phyloP scores from a whole-genome alignment of 305 asterid species.

The Fraxinus albicans region DNA sequence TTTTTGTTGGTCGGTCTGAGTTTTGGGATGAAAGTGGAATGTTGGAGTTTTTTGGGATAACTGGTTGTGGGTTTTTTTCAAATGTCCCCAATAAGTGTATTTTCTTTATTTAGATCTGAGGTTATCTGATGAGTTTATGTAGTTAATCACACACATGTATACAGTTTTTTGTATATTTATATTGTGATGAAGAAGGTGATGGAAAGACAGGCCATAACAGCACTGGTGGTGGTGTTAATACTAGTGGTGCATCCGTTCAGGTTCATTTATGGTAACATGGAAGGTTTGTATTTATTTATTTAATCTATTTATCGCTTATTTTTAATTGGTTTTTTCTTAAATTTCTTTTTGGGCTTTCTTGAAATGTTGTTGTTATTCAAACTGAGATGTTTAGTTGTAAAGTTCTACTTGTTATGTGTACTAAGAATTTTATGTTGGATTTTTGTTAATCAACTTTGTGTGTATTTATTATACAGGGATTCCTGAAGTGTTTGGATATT shows the following conservation, averaged over 20 bases:
- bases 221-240: slow-evolving; percentile 53
- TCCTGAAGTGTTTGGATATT: neutral
- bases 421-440: neutral
- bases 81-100: neutral
- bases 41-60: slow-evolving; percentile 24
- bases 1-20: neutral
- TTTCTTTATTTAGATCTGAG: slow-evolving; percentile 51
- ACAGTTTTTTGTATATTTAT: slow-evolving; percentile 24
- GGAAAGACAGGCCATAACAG: slow-evolving; percentile 46
- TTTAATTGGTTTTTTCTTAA: neutral
- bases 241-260: slow-evolving; percentile 48
- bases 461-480: neutral
- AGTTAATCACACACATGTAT: slow-evolving; percentile 7
- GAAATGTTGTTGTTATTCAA: neutral
- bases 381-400: slow-evolving; percentile 8
- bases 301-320: neutral
- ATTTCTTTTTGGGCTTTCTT: slow-evolving; percentile 15
- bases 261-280: slow-evolving; percentile 76
- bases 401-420: neutral
- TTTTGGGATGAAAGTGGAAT: slow-evolving; percentile 23
- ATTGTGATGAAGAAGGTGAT: slow-evolving; percentile 33
- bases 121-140: slow-evolving; percentile 24
- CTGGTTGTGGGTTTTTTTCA: neutral
- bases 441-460: neutral
- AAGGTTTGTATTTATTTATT: slow-evolving; percentile 44